These are phyloP conservation scores for Fusarium ambrosium DNA, from an alignment of 2,329 filamentous ascomycete species.

Conservation along the genomic window DNA sequence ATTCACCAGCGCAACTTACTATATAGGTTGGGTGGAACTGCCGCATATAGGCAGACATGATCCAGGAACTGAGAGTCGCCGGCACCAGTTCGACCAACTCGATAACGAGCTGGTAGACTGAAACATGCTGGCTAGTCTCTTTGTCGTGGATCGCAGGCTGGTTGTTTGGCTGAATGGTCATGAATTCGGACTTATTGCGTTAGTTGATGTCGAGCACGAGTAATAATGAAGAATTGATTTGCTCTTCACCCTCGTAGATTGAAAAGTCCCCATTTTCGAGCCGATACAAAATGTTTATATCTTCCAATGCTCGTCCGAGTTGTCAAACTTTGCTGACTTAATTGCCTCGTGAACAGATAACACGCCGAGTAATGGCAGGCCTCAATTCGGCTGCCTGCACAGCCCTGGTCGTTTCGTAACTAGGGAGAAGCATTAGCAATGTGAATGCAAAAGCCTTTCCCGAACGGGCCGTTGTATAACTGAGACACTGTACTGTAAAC, in stretches of 20 bases:
- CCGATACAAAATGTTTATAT: slow-evolving; percentile 20
- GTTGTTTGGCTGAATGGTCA: slow-evolving; percentile 25
- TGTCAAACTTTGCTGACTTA: background rate
- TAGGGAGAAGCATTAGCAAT: background rate
- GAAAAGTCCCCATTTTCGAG: background rate
- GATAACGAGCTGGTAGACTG: slow-evolving; percentile 16
- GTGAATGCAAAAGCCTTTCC: background rate
- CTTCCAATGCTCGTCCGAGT: background rate
- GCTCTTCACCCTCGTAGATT: background rate
- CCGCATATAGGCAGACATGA: slow-evolving; percentile 39
- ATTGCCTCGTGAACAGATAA: background rate
- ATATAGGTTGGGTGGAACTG: slow-evolving; percentile 27
- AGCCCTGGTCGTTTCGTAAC: background rate
- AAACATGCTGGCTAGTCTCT: slow-evolving; percentile 24
- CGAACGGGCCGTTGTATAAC: slow-evolving; percentile 3
- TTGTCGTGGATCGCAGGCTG: slow-evolving; percentile 13
- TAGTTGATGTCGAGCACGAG: slow-evolving; percentile 2
- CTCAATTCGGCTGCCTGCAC: slow-evolving; percentile 24
- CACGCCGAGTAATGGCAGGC: slow-evolving; percentile 6
- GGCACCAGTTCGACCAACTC: slow-evolving; percentile 41
- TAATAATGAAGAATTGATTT: background rate
- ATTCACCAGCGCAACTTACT: slow-evolving; percentile 33
- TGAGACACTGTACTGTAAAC: background rate
- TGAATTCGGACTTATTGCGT: slow-evolving; percentile 32
- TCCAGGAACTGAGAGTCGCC: slow-evolving; percentile 40